These are phyloP conservation scores for Phytophthora litchii DNA, from an alignment of 352 stramenopile species.

Conservation along the genomic window DNA sequence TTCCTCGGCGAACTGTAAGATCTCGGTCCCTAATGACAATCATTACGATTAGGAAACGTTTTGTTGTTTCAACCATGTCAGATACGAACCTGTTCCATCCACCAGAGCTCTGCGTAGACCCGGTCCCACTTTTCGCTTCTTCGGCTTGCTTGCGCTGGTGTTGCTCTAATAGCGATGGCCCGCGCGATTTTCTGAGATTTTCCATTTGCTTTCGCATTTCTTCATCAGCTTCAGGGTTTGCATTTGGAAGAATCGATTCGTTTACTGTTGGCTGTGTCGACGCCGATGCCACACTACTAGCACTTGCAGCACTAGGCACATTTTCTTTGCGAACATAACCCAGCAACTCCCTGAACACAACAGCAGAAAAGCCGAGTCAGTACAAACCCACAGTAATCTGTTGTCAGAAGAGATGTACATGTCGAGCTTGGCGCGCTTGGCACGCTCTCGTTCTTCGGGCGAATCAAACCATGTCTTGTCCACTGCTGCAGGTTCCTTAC, in stretches of 20 bases:
- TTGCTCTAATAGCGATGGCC: conserved; percentile 78
- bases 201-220: conserved; percentile 80
- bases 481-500: conserved; percentile 73
- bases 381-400: not conserved
- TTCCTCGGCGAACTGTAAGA: conserved; percentile 56
- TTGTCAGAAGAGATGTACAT: conserved; percentile 46
- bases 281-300: conserved; percentile 19
- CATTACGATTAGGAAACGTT: not conserved
- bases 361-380: conserved; percentile 10
- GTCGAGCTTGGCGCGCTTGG: conserved; percentile 80
- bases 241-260: conserved; percentile 69
- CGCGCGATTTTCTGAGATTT: conserved; percentile 53
- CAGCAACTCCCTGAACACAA: conserved; percentile 64
- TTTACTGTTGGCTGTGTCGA: conserved; percentile 42
- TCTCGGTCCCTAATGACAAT: conserved; percentile 65
- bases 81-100: conserved; percentile 69
- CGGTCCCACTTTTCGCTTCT: conserved; percentile 32
- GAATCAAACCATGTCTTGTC: conserved; percentile 86
- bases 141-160: conserved; percentile 76
- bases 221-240: conserved; percentile 68
- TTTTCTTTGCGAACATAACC: conserved; percentile 85
- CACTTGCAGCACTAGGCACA: conserved; percentile 29
- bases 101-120: conserved; percentile 16
- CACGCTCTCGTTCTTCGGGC: conserved; percentile 81
- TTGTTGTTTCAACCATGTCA: not conserved